A percentile compares a stretch with the other conserved stretches of the same genome.
phyloP scores from a whole-genome alignment of 805 yeast genomes.

The Kodamaea lidongshanica region DNA sequence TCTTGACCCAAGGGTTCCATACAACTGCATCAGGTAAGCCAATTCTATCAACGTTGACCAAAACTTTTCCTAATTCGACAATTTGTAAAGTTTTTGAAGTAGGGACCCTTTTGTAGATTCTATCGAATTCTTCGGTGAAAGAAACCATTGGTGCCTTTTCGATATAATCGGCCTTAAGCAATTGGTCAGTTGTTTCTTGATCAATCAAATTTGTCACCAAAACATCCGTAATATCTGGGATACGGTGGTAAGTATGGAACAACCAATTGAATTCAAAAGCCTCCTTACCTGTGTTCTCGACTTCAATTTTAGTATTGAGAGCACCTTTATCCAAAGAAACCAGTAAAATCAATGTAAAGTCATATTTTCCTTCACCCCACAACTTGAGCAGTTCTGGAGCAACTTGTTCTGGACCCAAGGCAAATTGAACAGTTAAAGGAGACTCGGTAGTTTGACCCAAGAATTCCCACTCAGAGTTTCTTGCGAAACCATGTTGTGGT shows the following conservation, averaged over 20 bases:
- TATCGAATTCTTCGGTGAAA: conserved; percentile 74
- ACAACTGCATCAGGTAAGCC: conserved; percentile 73
- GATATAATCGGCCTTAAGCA: conserved; percentile 52
- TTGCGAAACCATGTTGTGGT: conserved; percentile 96
- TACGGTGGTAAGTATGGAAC: conserved; percentile 81
- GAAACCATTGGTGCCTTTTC: conserved; percentile 73
- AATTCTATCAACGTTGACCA: conserved; percentile 58
- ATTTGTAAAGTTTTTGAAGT: conserved; percentile 56
- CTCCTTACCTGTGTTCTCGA: conserved; percentile 60
- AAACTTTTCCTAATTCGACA: conserved; percentile 62
- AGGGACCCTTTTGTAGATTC: conserved; percentile 66
- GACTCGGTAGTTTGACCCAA: conserved; percentile 71
- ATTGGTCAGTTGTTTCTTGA: conserved; percentile 67
- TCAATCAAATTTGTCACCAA: conserved; percentile 76
- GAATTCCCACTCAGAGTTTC: conserved; percentile 89
- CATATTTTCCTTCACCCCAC: conserved; percentile 51
- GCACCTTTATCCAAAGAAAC: conserved; percentile 41
- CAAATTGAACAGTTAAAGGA: conserved; percentile 78
- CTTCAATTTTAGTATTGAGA: conserved; percentile 65
- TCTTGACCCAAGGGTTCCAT: conserved; percentile 96
- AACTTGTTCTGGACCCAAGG: conserved; percentile 79
- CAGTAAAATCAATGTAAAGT: conserved; percentile 48
- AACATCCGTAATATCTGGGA: conserved; percentile 72
- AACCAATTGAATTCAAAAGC: conserved; percentile 86
- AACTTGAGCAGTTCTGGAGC: conserved; percentile 49